Evolutionary conservation across 441 rosid genomes (phyloP).

Genomic region (Euphorbia celastroides): DNA sequence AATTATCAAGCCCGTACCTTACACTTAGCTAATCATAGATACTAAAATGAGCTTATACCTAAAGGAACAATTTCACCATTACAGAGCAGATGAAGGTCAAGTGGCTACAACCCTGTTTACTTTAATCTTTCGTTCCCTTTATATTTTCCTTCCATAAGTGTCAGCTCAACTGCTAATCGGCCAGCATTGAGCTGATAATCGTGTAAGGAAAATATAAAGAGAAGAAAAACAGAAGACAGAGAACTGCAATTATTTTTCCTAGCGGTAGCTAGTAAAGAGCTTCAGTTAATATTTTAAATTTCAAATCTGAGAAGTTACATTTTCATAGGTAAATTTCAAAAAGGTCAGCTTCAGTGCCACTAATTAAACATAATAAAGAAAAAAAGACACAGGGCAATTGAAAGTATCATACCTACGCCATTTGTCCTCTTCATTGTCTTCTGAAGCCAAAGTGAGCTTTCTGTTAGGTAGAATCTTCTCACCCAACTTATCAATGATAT

Average conservation of each 20-base stretch:
- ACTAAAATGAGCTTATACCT: not conserved
- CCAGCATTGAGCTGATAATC: not conserved
- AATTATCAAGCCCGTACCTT: not conserved
- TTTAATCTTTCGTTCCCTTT: not conserved
- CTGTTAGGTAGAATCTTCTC: slow-evolving; percentile 59
- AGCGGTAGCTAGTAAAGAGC: not conserved
- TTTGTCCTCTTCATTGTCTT: slow-evolving; percentile 63
- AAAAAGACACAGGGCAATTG: slow-evolving; percentile 5
- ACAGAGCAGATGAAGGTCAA: not conserved
- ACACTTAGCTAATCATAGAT: not conserved
- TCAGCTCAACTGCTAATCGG: not conserved
- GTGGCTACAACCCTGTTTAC: not conserved
- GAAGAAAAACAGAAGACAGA: not conserved
- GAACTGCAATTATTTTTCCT: not conserved
- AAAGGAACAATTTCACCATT: not conserved
- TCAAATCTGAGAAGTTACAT: not conserved
- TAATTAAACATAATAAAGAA: not conserved
- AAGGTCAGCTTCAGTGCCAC: not conserved
- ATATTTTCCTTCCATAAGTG: not conserved
- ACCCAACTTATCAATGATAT: slow-evolving; percentile 55
- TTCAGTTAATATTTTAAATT: not conserved
- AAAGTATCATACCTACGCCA: slow-evolving; percentile 64
- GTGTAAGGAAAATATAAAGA: not conserved
- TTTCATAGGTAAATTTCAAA: not conserved
- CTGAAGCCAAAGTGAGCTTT: slow-evolving; percentile 22